phyloP scores from a whole-genome alignment of 495 filamentous ascomycete genomes.

The Talaromyces wortmannii region DNA sequence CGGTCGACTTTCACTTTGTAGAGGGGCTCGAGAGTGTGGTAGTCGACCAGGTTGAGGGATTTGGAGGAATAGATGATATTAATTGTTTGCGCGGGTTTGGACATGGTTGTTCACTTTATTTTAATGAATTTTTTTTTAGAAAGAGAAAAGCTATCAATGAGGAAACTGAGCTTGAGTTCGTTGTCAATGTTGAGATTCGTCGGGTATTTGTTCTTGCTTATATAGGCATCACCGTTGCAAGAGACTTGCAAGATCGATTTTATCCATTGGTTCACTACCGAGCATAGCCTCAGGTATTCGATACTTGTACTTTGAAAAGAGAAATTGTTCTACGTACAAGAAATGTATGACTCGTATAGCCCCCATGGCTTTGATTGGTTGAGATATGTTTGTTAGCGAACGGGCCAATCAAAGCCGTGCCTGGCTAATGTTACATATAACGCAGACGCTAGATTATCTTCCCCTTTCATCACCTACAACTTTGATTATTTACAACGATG shows the following conservation, averaged over 20 bases:
- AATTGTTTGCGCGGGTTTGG: background rate
- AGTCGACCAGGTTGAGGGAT: conserved; percentile 5
- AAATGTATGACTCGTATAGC: too few relatives aligned
- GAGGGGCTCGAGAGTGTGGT: background rate
- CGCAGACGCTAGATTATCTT: background rate
- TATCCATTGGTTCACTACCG: background rate
- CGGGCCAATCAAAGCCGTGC: background rate
- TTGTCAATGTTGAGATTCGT: background rate
- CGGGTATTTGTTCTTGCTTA: background rate
- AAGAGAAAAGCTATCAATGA: background rate
- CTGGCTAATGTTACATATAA: too few relatives aligned
- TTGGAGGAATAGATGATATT: conserved; percentile 5
- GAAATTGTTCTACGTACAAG: background rate
- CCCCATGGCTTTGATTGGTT: background rate
- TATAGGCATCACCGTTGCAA: background rate
- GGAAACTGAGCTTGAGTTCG: background rate
- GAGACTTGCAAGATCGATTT: background rate
- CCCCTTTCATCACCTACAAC: background rate
- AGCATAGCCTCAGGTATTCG: background rate
- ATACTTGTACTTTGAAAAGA: background rate
- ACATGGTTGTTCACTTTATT: background rate
- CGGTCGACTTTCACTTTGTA: conserved; percentile 4
- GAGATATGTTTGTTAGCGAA: background rate
- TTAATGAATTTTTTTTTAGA: background rate
- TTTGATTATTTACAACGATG: background rate